Conservation (phyloP, 306 rosid genomes). For the Vachellia collinsii region DNA sequence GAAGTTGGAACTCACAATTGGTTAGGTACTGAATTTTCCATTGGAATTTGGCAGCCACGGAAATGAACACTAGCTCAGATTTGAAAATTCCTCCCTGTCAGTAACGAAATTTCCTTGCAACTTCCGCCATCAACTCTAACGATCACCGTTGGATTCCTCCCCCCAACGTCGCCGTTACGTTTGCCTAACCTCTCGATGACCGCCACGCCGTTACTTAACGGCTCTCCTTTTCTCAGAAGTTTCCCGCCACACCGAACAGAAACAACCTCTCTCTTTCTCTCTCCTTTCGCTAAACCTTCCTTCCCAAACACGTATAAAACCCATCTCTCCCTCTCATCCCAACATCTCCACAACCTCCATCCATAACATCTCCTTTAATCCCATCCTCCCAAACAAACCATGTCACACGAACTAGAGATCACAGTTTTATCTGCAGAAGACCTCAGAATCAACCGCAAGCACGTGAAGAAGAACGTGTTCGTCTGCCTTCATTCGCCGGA, state of each 20-base stretch:
- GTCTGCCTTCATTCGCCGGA: slow-evolving; percentile 26
- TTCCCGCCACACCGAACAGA: slow-evolving; percentile 15
- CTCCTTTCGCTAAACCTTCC: slow-evolving; percentile 44
- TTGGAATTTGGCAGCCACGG: neutral
- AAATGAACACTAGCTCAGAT: neutral
- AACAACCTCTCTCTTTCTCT: slow-evolving; percentile 45
- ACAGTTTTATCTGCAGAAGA: slow-evolving; percentile 63
- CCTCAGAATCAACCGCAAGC: slow-evolving; percentile 43
- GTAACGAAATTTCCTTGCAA: slow-evolving; percentile 21
- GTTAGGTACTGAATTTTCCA: neutral
- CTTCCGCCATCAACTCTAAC: slow-evolving; percentile 17
- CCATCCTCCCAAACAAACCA: neutral
- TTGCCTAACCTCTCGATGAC: neutral
- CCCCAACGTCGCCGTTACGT: neutral
- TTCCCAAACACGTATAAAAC: neutral
- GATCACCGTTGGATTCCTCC: neutral
- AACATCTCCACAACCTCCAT: neutral
- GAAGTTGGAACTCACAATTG: neutral
- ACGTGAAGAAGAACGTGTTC: slow-evolving; percentile 47
- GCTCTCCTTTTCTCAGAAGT: neutral
- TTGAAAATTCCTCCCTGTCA: slow-evolving; percentile 1
- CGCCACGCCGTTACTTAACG: slow-evolving; percentile 3
- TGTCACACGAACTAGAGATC: slow-evolving; percentile 48
- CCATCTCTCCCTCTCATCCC: neutral
- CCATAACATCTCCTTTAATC: neutral